These are phyloP conservation scores for Bipolaris gigantea DNA, from an alignment of 2,329 filamentous ascomycete species.

Conservation along the genomic window DNA sequence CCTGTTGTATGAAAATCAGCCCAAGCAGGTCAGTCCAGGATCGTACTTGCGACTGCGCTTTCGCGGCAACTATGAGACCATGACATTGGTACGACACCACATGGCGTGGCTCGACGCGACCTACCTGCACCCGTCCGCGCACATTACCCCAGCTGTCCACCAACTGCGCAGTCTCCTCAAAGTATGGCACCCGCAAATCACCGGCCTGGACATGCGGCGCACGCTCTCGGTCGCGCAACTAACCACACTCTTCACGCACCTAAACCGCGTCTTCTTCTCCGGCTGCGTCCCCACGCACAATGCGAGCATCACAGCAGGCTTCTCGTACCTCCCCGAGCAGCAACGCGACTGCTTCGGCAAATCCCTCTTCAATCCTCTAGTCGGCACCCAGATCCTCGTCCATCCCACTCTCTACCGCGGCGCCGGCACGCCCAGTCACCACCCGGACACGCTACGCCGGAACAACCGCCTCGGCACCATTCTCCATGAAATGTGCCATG, in stretches of 20 bases:
- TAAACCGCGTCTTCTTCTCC: constrained; percentile 19
- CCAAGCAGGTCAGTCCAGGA: background rate
- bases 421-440: background rate
- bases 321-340: constrained; percentile 9
- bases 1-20: background rate
- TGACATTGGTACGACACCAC: constrained; percentile 20
- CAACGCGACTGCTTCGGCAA: constrained; percentile 15
- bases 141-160: background rate
- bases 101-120: constrained; percentile 17
- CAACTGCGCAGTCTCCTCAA: constrained; percentile 12
- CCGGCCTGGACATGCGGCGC: constrained; percentile 8
- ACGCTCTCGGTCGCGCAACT: constrained; percentile 12
- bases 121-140: constrained; percentile 8
- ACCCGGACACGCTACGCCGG: background rate
- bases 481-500: constrained; percentile 23
- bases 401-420: constrained; percentile 17
- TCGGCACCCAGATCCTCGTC: constrained; percentile 18
- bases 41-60: constrained; percentile 8
- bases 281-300: constrained; percentile 11
- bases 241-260: constrained; percentile 8
- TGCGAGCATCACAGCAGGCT: constrained; percentile 7
- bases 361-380: constrained; percentile 13
- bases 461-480: constrained; percentile 17
- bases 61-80: constrained; percentile 22
- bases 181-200: constrained; percentile 14